Conservation (phyloP, 208 protist species). For the Acanthamoeba royreba region DNA sequence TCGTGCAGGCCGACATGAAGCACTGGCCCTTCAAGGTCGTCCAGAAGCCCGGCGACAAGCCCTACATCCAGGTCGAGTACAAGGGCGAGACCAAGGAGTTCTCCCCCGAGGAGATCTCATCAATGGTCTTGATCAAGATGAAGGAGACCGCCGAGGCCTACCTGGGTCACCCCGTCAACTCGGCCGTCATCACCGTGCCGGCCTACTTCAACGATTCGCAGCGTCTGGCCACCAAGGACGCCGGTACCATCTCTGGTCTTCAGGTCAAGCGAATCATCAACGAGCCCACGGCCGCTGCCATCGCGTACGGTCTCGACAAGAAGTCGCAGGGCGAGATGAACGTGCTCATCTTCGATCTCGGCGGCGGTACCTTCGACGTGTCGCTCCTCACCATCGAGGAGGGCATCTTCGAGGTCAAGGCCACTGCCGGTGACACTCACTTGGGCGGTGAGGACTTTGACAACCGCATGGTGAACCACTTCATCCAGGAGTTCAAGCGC, state of each 20-base stretch:
- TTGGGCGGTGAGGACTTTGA: conserved; percentile 99
- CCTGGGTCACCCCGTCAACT: conserved; percentile 89
- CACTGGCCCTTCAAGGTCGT: conserved; percentile 89
- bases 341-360: conserved; percentile 97
- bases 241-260: conserved; percentile 87
- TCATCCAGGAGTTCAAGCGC: conserved; percentile 94
- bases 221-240: conserved; percentile 91
- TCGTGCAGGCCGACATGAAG: conserved; percentile 82
- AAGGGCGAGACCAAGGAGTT: conserved; percentile 86
- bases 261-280: conserved; percentile 99
- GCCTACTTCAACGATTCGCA: conserved; percentile 97
- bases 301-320: conserved; percentile 97
- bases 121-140: conserved; percentile 93
- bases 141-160: conserved; percentile 94
- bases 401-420: conserved; percentile 98
- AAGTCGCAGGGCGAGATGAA: conserved; percentile 79
- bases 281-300: conserved; percentile 99
- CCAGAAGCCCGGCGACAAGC: conserved; percentile 77
- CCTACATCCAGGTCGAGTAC: conserved; percentile 81
- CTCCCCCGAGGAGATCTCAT: conserved; percentile 89
- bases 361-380: conserved; percentile 98
- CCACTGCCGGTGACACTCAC: conserved; percentile 98
- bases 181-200: conserved; percentile 95
- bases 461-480: conserved; percentile 96
- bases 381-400: conserved; percentile 98